A percentile compares a stretch with the other conserved stretches of the same genome.
These are phyloP conservation scores for Medicago arabica DNA, from an alignment of 306 rosid genomes.

Conservation along the genomic window DNA sequence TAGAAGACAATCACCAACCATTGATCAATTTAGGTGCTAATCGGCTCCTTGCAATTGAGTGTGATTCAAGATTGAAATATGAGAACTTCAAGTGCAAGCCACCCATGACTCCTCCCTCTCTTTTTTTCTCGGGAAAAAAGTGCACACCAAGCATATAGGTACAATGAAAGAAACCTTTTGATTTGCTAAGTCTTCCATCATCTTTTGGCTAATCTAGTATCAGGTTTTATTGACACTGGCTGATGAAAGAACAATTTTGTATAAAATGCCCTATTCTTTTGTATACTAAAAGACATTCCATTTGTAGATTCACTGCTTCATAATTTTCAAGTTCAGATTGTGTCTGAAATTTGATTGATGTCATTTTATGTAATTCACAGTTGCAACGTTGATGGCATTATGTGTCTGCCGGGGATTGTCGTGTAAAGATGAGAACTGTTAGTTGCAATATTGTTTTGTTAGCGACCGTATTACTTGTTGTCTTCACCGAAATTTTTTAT, in stretches of 20 bases:
- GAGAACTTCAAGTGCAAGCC: conserved; percentile 32
- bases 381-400: conserved; percentile 16
- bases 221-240: conserved; percentile 42
- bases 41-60: conserved; percentile 26
- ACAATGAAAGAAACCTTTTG: conserved; percentile 33
- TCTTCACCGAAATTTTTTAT: background rate
- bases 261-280: conserved; percentile 50
- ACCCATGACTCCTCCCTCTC: background rate
- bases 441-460: background rate
- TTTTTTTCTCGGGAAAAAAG: conserved; percentile 30
- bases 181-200: conserved; percentile 32
- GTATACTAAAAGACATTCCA: conserved; percentile 44
- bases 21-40: conserved; percentile 35
- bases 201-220: conserved; percentile 35
- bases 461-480: background rate
- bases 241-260: conserved; percentile 40
- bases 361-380: background rate
- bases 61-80: conserved; percentile 21
- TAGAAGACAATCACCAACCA: conserved; percentile 34
- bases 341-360: conserved; percentile 21
- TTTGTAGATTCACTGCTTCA: conserved; percentile 38
- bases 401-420: conserved; percentile 11
- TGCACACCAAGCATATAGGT: conserved; percentile 31
- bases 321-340: conserved; percentile 32
- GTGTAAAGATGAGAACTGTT: conserved; percentile 7